phyloP scores from a whole-genome alignment of 2,329 filamentous ascomycete species.

The Curvularia sp. region DNA sequence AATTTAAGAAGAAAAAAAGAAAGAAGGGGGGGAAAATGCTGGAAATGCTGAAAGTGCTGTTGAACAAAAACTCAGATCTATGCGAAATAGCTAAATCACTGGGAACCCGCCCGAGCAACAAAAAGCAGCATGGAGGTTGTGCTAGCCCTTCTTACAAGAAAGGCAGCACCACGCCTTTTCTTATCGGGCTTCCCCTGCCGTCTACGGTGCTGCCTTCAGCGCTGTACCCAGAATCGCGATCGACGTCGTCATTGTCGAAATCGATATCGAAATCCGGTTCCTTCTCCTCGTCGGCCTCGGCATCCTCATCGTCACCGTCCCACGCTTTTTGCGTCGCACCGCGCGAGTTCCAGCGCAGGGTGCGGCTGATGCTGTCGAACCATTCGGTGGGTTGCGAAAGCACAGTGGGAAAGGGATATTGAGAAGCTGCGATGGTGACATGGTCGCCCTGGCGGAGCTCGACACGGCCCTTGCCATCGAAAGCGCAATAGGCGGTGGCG shows the following conservation, averaged over 20 bases:
- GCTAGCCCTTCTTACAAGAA: slow-evolving; percentile 27
- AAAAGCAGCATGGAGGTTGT: background rate
- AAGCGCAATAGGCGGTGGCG: slow-evolving; percentile 94
- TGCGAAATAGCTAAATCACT: background rate
- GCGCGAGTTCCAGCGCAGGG: slow-evolving; percentile 92
- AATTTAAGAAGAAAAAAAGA: background rate
- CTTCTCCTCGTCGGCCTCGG: slow-evolving; percentile 53
- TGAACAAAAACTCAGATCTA: background rate
- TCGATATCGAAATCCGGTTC: slow-evolving; percentile 89
- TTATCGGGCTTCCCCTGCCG: slow-evolving; percentile 43
- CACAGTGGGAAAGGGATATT: slow-evolving; percentile 97
- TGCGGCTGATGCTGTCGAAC: slow-evolving; percentile 94
- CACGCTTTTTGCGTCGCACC: slow-evolving; percentile 92
- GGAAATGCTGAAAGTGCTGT: background rate
- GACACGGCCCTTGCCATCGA: slow-evolving; percentile 95
- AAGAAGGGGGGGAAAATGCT: too few species aligned
- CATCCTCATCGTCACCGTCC: slow-evolving; percentile 58
- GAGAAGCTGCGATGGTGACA: slow-evolving; percentile 93
- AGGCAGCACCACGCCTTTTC: slow-evolving; percentile 46
- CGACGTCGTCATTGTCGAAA: slow-evolving; percentile 74
- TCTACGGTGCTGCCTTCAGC: slow-evolving; percentile 49
- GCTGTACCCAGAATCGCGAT: slow-evolving; percentile 53
- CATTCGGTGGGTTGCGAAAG: slow-evolving; percentile 89
- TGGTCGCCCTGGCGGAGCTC: slow-evolving; percentile 93
- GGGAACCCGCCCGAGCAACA: slow-evolving; percentile 1